These are phyloP conservation scores for Penstemon newberryi DNA, from an alignment of 257 asterid genomes.

Conservation along the genomic window DNA sequence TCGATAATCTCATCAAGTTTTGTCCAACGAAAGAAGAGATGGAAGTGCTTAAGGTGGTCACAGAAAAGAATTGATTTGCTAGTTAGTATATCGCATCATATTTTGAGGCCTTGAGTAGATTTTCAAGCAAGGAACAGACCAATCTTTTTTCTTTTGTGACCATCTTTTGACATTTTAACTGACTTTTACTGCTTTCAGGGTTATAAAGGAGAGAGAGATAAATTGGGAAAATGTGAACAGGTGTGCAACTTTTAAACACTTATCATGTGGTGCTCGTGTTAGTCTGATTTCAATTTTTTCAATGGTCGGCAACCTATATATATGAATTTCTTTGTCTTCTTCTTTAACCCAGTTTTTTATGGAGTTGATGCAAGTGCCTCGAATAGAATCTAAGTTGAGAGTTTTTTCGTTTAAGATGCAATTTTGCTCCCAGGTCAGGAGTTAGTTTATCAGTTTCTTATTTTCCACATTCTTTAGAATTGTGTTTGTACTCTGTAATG, in stretches of 20 bases:
- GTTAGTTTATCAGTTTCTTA: conserved; percentile 22
- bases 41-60: conserved; percentile 78
- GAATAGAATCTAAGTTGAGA: conserved; percentile 78
- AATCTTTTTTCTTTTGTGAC: background rate
- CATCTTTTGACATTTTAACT: conserved; percentile 18
- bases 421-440: conserved; percentile 73
- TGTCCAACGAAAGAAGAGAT: conserved; percentile 98
- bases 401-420: conserved; percentile 90
- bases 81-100: conserved; percentile 15
- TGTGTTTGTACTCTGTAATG: background rate
- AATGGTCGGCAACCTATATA: conserved; percentile 5
- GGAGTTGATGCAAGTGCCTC: conserved; percentile 97
- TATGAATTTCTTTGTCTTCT: conserved; percentile 22
- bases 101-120: conserved; percentile 26
- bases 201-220: conserved; percentile 81
- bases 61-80: conserved; percentile 8
- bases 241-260: conserved; percentile 39
- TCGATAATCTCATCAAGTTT: conserved; percentile 87
- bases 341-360: conserved; percentile 65
- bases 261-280: conserved; percentile 4
- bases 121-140: conserved; percentile 8
- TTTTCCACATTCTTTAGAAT: conserved; percentile 22
- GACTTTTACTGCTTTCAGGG: conserved; percentile 55
- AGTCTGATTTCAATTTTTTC: conserved; percentile 10
- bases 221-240: conserved; percentile 94